These are phyloP conservation scores for Pseudonitzschia pungens DNA, from an alignment of 108 stramenopile genomes.

Conservation along the genomic window DNA sequence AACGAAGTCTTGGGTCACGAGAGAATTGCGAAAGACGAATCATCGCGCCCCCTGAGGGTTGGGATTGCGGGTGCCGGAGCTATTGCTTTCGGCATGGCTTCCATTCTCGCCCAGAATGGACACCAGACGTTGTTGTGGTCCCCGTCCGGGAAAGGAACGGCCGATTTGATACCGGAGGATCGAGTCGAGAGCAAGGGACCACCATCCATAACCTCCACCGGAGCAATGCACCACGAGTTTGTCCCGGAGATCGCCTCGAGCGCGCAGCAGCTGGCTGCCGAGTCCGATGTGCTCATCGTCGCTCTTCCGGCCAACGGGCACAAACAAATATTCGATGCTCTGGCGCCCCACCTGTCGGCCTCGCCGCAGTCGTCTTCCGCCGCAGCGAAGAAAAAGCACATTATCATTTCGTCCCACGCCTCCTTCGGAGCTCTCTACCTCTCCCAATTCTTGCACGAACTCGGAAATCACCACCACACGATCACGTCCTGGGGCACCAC, in stretches of 20 bases:
- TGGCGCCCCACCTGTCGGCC: constrained; percentile 44
- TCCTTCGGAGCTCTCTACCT: constrained; percentile 68
- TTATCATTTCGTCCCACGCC: constrained; percentile 68
- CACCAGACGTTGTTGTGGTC: constrained; percentile 64
- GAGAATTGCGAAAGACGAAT: not conserved
- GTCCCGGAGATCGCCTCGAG: constrained; percentile 37
- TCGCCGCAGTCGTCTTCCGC: not conserved
- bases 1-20: not conserved
- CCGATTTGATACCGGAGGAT: constrained; percentile 19
- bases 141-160: constrained; percentile 51
- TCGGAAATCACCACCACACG: constrained; percentile 13
- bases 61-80: constrained; percentile 67
- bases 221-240: constrained; percentile 43
- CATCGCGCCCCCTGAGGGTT: constrained; percentile 6
- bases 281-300: constrained; percentile 54
- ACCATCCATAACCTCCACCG: constrained; percentile 26
- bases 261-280: constrained; percentile 40
- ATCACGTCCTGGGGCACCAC: constrained; percentile 74
- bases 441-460: constrained; percentile 38
- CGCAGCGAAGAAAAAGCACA: constrained; percentile 29
- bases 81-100: constrained; percentile 57
- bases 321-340: constrained; percentile 52
- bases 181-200: not conserved
- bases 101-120: constrained; percentile 45
- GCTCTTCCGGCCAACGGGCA: constrained; percentile 68